These are phyloP conservation scores for Beauveria rudraprayagi DNA, from an alignment of 2,329 filamentous ascomycete species.

Conservation along the genomic window DNA sequence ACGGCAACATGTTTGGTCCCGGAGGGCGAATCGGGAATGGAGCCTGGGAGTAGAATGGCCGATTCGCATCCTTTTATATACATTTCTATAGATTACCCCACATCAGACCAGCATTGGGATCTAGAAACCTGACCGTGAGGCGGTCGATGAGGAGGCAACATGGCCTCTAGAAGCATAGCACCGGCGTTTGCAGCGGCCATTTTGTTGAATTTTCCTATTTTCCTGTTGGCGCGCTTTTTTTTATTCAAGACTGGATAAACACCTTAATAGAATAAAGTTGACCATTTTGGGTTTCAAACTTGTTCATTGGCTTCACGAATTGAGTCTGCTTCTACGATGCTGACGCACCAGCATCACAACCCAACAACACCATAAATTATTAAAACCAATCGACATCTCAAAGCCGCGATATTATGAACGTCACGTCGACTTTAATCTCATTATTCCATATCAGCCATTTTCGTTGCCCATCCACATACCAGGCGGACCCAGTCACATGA, in stretches of 20 bases:
- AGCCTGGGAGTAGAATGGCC: conserved; percentile 6
- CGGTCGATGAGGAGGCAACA: neutral
- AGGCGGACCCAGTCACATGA: conserved; percentile 9
- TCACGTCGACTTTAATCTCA: no score
- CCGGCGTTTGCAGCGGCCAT: neutral
- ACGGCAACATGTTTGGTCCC: conserved; percentile 10
- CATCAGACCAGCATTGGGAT: neutral
- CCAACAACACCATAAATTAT: no score
- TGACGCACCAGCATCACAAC: no score
- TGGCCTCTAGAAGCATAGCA: conserved; percentile 1
- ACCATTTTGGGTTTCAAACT: neutral
- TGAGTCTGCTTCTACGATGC: no score
- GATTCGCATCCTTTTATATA: neutral
- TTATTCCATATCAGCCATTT: no score
- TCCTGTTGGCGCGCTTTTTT: neutral
- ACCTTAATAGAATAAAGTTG: neutral
- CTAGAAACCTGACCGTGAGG: neutral
- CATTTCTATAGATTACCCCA: neutral
- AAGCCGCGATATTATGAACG: no score
- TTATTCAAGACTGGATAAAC: neutral
- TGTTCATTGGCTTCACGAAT: no score
- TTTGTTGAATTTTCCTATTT: neutral
- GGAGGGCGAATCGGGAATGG: conserved; percentile 1
- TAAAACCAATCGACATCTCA: no score
- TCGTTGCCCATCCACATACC: neutral